phyloP scores from a whole-genome alignment of 495 filamentous ascomycete genomes.

The Penicillium chermesinum region DNA sequence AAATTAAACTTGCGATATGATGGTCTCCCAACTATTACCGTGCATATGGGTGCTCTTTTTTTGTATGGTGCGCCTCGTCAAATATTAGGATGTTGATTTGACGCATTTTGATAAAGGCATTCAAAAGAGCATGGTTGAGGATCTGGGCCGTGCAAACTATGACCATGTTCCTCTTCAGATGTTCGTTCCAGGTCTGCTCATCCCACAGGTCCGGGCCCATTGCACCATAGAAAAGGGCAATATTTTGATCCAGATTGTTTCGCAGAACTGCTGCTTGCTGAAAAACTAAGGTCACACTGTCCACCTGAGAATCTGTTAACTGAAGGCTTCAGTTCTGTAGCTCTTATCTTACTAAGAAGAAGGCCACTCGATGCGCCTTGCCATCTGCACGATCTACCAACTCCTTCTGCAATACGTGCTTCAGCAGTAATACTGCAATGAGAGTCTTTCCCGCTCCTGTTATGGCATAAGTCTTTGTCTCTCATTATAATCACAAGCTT shows the following conservation, averaged over 20 bases:
- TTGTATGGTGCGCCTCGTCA: constrained; percentile 95
- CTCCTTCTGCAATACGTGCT: constrained; percentile 72
- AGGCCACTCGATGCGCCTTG: constrained; percentile 59
- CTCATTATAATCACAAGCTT: background rate
- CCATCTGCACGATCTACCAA: constrained; percentile 62
- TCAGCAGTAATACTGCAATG: constrained; percentile 84
- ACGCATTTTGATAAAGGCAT: constrained; percentile 74
- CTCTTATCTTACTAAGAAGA: constrained; percentile 73
- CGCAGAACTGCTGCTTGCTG: constrained; percentile 83
- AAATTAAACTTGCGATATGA: background rate
- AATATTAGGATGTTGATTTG: constrained; percentile 90
- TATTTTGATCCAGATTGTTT: constrained; percentile 74
- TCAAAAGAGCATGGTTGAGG: constrained; percentile 69
- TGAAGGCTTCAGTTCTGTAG: background rate
- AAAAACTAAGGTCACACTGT: constrained; percentile 85
- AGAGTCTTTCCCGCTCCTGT: constrained; percentile 92
- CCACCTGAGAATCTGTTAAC: constrained; percentile 46
- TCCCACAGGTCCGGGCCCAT: constrained; percentile 64
- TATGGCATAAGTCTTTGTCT: background rate
- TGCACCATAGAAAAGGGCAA: constrained; percentile 73
- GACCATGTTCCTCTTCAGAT: constrained; percentile 69
- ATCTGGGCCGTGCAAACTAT: constrained; percentile 94
- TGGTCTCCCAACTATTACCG: constrained; percentile 32
- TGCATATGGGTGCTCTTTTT: constrained; percentile 91
- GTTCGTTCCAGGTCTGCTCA: constrained; percentile 62